Evolutionary conservation across 2,329 filamentous ascomycete genomes (phyloP).

Genomic region (Capronia coronata): DNA sequence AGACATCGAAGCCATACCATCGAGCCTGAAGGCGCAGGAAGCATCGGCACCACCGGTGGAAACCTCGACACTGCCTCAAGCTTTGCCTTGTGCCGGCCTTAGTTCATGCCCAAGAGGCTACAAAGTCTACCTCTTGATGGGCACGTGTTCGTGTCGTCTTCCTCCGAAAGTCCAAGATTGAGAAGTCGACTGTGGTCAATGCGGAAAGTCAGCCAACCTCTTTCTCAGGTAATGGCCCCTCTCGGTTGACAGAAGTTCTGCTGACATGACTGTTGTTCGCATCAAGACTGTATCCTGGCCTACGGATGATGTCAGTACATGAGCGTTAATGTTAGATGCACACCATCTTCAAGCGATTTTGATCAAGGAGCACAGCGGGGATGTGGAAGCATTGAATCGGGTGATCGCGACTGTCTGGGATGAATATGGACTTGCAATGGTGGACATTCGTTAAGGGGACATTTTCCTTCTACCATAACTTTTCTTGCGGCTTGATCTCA

Average conservation of each 20-base stretch:
- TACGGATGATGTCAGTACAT: background rate
- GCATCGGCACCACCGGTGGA: background rate
- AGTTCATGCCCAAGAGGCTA: conserved; percentile 1
- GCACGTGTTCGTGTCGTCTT: background rate
- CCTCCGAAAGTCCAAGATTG: background rate
- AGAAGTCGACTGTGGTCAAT: background rate
- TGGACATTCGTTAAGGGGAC: background rate
- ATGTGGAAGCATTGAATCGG: background rate
- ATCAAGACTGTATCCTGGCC: background rate
- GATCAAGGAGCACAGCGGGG: background rate
- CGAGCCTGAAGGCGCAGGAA: conserved; percentile 3
- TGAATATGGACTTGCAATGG: background rate
- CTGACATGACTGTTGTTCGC: background rate
- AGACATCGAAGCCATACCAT: conserved; percentile 5
- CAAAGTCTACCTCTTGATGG: background rate
- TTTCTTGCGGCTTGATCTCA: background rate
- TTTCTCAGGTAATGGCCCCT: background rate
- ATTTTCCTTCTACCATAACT: background rate
- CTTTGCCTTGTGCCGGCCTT: background rate
- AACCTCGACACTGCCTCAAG: background rate
- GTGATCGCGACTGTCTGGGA: background rate
- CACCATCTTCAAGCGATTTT: background rate
- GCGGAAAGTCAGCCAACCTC: background rate
- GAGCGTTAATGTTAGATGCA: background rate
- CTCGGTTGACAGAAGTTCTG: background rate